Evolutionary conservation across 2,329 filamentous ascomycete species (phyloP).

Genomic region (Cercospora nicotianae): DNA sequence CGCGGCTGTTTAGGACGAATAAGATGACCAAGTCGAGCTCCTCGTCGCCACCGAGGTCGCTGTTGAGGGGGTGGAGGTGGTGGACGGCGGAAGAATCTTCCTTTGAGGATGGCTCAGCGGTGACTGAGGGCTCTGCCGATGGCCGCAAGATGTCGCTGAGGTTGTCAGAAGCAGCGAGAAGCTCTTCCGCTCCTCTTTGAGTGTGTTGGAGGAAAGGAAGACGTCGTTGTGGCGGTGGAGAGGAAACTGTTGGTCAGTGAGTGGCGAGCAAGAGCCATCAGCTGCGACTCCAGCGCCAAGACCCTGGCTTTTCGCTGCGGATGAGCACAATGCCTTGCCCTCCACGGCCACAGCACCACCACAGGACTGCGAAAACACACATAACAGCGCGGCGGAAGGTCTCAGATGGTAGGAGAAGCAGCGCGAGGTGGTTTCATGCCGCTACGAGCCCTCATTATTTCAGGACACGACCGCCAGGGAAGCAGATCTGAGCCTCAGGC

Average conservation of each 20-base stretch:
- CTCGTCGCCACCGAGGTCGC: neutral
- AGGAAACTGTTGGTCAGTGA: neutral
- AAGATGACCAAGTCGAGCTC: neutral
- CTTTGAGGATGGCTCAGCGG: neutral
- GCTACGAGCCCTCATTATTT: neutral
- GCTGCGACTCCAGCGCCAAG: neutral
- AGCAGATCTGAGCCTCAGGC: neutral
- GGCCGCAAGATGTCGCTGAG: neutral
- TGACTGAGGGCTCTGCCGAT: neutral
- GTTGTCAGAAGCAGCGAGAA: neutral
- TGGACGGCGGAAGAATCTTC: neutral
- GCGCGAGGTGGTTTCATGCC: neutral
- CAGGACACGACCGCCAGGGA: neutral
- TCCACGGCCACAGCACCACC: neutral
- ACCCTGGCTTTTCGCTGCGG: neutral
- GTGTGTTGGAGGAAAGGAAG: neutral
- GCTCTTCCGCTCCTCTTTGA: neutral
- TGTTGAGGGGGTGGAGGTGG: neutral
- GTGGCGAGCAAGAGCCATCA: neutral
- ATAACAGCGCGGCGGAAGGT: neutral
- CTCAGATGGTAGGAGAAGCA: neutral
- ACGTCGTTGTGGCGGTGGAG: neutral
- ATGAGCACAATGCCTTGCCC: neutral
- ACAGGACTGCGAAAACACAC: neutral
- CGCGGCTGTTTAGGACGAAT: neutral